phyloP scores from a whole-genome alignment of 306 rosid genomes.

The Fragaria ananassa region DNA sequence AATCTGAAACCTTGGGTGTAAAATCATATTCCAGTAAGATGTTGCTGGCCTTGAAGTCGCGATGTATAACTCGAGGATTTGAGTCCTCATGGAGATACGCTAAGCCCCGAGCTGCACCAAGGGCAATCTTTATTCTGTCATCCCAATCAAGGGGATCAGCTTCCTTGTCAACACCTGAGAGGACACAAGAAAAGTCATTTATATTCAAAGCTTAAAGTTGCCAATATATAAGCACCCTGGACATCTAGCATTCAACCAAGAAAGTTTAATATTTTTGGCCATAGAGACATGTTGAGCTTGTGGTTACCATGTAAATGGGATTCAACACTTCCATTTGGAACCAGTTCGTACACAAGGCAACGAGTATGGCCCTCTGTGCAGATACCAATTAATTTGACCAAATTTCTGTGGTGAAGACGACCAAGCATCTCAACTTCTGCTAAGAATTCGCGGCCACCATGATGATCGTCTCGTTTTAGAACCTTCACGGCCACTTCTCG shows the following conservation, averaged over 20 bases:
- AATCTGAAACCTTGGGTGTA: slow-evolving; percentile 93
- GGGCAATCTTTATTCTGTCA: slow-evolving; percentile 85
- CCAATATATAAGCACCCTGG: neutral
- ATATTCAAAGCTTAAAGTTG: neutral
- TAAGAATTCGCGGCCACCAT: slow-evolving; percentile 84
- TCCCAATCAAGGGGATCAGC: slow-evolving; percentile 82
- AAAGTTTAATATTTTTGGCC: neutral
- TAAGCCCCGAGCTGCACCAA: slow-evolving; percentile 90
- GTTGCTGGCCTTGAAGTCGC: slow-evolving; percentile 96
- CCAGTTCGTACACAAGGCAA: slow-evolving; percentile 91
- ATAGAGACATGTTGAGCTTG: slow-evolving; percentile 16
- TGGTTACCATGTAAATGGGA: slow-evolving; percentile 86
- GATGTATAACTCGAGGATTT: slow-evolving; percentile 88
- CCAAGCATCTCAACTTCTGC: slow-evolving; percentile 99
- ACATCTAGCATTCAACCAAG: slow-evolving; percentile 9
- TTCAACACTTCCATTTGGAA: slow-evolving; percentile 95
- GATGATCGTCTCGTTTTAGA: slow-evolving; percentile 85
- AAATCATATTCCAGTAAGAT: slow-evolving; percentile 83
- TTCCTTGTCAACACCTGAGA: slow-evolving; percentile 78
- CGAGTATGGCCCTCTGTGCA: slow-evolving; percentile 76
- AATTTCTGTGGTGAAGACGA: slow-evolving; percentile 91
- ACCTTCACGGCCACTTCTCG: slow-evolving; percentile 87
- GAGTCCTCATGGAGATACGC: slow-evolving; percentile 97
- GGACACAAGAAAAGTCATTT: slow-evolving; percentile 17
- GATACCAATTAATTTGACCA: slow-evolving; percentile 81